These are phyloP conservation scores for Pichia exigua DNA, from an alignment of 805 yeast genomes.

Conservation along the genomic window DNA sequence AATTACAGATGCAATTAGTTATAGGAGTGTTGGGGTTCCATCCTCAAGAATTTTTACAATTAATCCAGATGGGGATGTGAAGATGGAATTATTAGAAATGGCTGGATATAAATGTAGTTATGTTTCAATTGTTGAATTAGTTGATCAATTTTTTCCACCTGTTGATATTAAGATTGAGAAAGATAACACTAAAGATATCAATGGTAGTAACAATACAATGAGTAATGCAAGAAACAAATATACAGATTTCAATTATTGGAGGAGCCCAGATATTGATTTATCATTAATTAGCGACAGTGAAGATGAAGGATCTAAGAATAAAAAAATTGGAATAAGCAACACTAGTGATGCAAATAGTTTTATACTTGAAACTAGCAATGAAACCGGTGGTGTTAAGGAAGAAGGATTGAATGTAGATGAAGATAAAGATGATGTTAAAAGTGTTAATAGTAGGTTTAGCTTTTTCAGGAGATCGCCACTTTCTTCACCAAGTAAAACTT, in stretches of 20 bases:
- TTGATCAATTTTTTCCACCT: slow-evolving; percentile 97
- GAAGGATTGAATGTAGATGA: background rate
- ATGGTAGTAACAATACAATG: slow-evolving; percentile 3
- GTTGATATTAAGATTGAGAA: slow-evolving; percentile 27
- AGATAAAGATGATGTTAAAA: slow-evolving; percentile 3
- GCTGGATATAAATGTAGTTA: slow-evolving; percentile 90
- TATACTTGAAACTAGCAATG: background rate
- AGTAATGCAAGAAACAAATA: slow-evolving; percentile 47
- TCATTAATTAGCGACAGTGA: slow-evolving; percentile 36
- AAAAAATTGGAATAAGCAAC: background rate
- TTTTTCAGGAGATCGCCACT: slow-evolving; percentile 7
- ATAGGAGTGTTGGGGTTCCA: slow-evolving; percentile 89
- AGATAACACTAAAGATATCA: background rate
- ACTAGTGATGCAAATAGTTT: background rate
- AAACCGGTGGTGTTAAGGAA: background rate
- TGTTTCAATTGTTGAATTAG: slow-evolving; percentile 83
- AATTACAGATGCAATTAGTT: slow-evolving; percentile 93
- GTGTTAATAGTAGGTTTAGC: slow-evolving; percentile 5
- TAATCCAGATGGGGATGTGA: slow-evolving; percentile 94
- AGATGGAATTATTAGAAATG: slow-evolving; percentile 88
- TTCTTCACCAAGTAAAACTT: slow-evolving; percentile 1
- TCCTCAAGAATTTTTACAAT: slow-evolving; percentile 92
- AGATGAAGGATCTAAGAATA: slow-evolving; percentile 30
- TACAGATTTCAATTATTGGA: slow-evolving; percentile 89
- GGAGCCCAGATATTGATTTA: slow-evolving; percentile 65